Evolutionary conservation across 805 yeast genomes (phyloP).

Genomic region (Hanseniaspora valbyensis): DNA sequence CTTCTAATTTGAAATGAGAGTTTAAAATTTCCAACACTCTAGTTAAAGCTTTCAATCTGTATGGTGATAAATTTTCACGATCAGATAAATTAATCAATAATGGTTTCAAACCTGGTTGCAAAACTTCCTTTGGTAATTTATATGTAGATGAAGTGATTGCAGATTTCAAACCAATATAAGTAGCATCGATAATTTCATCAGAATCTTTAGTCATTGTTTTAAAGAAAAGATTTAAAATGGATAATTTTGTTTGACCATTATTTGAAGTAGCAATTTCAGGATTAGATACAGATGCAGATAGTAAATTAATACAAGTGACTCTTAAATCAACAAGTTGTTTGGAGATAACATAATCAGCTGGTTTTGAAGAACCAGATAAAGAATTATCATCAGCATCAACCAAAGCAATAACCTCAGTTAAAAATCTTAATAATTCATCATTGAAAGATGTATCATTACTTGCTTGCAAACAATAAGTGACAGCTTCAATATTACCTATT

Average conservation of each 20-base stretch:
- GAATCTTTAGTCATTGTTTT: constrained; percentile 81
- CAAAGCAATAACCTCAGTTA: constrained; percentile 82
- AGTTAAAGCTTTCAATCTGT: constrained; percentile 86
- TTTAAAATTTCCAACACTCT: constrained; percentile 73
- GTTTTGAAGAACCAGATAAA: constrained; percentile 72
- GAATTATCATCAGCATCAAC: constrained; percentile 98
- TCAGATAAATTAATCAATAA: constrained; percentile 92
- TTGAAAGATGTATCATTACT: constrained; percentile 72
- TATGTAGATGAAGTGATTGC: constrained; percentile 69
- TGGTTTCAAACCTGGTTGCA: constrained; percentile 93
- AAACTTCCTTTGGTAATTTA: constrained; percentile 80
- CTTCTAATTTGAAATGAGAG: constrained; percentile 91
- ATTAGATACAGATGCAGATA: constrained; percentile 72
- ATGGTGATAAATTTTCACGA: constrained; percentile 76
- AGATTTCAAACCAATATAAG: constrained; percentile 74
- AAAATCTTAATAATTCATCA: constrained; percentile 74
- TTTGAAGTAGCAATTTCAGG: constrained; percentile 72
- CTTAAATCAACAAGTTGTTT: constrained; percentile 79
- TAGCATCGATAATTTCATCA: constrained; percentile 80
- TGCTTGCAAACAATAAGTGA: constrained; percentile 61
- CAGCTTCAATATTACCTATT: constrained; percentile 94
- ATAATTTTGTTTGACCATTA: constrained; percentile 64
- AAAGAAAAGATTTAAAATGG: constrained; percentile 87
- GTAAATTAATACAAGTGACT: constrained; percentile 75
- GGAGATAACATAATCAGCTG: constrained; percentile 75